Evolutionary conservation across 2,329 filamentous ascomycete genomes (phyloP).

Genomic region (Blastomyces percursus): DNA sequence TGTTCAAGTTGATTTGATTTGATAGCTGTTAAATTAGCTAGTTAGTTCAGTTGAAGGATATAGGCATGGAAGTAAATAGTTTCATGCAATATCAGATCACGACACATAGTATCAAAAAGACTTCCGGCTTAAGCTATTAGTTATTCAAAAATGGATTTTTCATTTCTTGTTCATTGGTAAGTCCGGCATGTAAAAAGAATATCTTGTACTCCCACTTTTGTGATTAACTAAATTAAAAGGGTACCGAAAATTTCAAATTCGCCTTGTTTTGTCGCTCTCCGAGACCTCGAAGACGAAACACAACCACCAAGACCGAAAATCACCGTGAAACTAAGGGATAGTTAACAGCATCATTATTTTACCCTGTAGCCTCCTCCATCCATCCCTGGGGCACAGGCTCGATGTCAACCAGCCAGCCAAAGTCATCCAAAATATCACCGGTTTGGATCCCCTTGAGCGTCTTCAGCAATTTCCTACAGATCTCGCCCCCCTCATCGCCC

Average conservation of each 20-base stretch:
- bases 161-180: neutral
- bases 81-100: neutral
- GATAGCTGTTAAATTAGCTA: neutral
- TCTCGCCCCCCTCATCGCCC: constrained; percentile 45
- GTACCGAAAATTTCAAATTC: neutral
- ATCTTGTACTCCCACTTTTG: neutral
- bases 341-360: constrained; percentile 18
- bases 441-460: constrained; percentile 78
- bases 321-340: constrained; percentile 18
- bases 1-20: neutral
- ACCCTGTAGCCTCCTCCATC: constrained; percentile 15
- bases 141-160: neutral
- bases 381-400: constrained; percentile 25
- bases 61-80: neutral
- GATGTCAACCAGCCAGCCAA: constrained; percentile 55
- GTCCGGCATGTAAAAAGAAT: neutral
- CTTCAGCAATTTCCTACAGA: constrained; percentile 60
- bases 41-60: too few species aligned
- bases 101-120: neutral
- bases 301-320: neutral
- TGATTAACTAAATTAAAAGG: neutral
- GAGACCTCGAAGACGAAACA: neutral
- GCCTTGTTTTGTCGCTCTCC: neutral
- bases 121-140: neutral
- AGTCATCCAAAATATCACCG: constrained; percentile 64